Base-by-base conservation (phyloP, 2,329 filamentous ascomycete genomes). In the Aspergillus phoenicis region DNA sequence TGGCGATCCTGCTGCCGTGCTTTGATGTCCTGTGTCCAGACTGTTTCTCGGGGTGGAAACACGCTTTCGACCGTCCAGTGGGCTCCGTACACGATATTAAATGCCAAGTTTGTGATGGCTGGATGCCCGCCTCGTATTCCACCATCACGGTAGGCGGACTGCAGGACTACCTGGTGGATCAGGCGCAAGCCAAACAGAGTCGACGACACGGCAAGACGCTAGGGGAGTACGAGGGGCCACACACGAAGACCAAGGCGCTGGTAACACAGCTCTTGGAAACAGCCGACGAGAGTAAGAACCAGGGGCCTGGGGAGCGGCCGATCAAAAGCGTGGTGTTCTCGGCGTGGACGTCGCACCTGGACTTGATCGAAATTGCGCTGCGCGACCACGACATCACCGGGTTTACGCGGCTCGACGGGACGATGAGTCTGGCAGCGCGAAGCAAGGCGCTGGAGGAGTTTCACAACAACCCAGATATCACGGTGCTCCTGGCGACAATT, bases 291-390 rank as follows among this genome's bases (percentile, higher is more conserved):
- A 82, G 84, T 39, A 70, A 74, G 49, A 62, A 71, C 13, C 67
- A 85, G 10, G 33, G 33, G 33, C 33, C 33, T 5, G 33, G 10
- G 11, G 86, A 93, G 70, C 85, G 87, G 0, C 93, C 93, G 0
- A 90, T 91, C 77, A 98, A 97, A 75, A 95, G 91, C 26, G 93
- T 99, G 13, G 88, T 99, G 6, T 98, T 98, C 77, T 97, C 93
- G 0, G 89, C 89, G n/a, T 98, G 95, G 93, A 98, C 95, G 0
- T 89, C 90, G 0, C 93, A 98, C 73, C 86, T 99, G 15, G 93
- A 98, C 73, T 85, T 99, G 20, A 96, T 99, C 67, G 88, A 95
- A 72, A 83, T 91, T 53, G 94, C 93, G 0, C 83, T 98, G 13
- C 82, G 87, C 30, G 83, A 86, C 53, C 71, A 75, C 49, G 71